A percentile compares a stretch with the other conserved stretches of the same genome.
phyloP scores from a whole-genome alignment of 2,329 filamentous ascomycete genomes.

The Phaeosphaeria sp. region DNA sequence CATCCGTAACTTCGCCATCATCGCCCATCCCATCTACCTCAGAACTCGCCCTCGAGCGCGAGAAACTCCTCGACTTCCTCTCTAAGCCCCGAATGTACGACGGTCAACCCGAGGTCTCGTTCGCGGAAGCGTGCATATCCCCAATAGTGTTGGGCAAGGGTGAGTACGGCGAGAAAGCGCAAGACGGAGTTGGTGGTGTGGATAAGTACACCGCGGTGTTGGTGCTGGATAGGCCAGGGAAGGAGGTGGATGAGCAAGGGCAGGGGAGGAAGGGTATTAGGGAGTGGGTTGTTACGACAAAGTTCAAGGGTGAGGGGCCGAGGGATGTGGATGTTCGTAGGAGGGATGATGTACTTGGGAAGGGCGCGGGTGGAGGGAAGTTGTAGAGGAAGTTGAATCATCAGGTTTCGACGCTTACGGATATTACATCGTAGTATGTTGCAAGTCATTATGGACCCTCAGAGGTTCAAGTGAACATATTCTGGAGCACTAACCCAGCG shows the following conservation, averaged over 20 bases:
- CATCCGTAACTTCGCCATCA: conserved; percentile 32
- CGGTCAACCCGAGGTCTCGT: conserved; percentile 44
- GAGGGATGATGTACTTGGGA: conserved; percentile 54
- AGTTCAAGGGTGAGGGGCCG: conserved; percentile 64
- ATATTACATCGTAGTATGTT: no score
- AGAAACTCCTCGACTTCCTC: conserved; percentile 54
- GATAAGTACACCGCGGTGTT: conserved; percentile 61
- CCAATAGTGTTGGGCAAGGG: conserved; percentile 49
- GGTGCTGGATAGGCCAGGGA: conserved; percentile 61
- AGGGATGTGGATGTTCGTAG: conserved; percentile 61
- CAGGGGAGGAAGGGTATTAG: conserved; percentile 57
- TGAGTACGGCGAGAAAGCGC: conserved; percentile 41
- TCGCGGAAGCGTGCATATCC: conserved; percentile 53
- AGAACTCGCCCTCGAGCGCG: conserved; percentile 50
- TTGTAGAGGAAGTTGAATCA: no score
- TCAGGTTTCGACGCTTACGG: no score
- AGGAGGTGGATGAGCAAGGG: conserved; percentile 60
- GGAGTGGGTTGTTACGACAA: conserved; percentile 64
- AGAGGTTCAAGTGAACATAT: no score
- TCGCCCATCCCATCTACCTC: conserved; percentile 34
- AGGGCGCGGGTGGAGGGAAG: conserved; percentile 14
- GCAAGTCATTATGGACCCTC: no score
- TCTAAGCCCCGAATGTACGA: conserved; percentile 57
- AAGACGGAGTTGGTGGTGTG: conserved; percentile 41
- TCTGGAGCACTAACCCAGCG: no score